A percentile compares a stretch with the other conserved stretches of the same genome.
Conservation (phyloP, 2,329 filamentous ascomycete species). For the Verticillium tricorpus region DNA sequence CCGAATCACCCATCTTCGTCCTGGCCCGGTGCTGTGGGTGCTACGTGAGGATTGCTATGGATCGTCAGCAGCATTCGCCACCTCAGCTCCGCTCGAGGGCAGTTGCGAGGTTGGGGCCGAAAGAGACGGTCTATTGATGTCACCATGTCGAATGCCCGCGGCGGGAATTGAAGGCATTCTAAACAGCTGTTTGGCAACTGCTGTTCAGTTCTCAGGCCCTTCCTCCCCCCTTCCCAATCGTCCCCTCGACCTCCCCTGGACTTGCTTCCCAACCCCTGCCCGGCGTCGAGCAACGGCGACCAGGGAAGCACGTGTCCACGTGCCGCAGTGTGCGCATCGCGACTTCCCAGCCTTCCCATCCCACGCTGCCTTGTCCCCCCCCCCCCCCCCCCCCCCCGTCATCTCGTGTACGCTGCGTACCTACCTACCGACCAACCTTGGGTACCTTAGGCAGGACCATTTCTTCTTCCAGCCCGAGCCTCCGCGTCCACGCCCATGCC, state of each 20-base stretch:
- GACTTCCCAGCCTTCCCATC: neutral
- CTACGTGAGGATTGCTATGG: neutral
- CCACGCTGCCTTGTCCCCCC: neutral
- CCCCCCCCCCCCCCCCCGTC: neutral
- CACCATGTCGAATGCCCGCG: too few species aligned
- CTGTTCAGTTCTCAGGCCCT: neutral
- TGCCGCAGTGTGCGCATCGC: conserved; percentile 1
- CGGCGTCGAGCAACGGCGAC: neutral
- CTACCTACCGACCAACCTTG: neutral
- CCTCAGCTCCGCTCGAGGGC: neutral
- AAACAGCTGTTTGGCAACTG: neutral
- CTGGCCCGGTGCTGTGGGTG: neutral
- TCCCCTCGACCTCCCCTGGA: neutral
- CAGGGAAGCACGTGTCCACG: conserved; percentile 4
- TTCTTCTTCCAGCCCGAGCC: neutral
- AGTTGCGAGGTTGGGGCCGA: neutral
- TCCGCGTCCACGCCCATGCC: neutral
- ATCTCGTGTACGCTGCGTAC: neutral
- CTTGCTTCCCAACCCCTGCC: neutral
- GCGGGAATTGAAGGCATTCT: neutral
- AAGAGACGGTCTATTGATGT: too few species aligned
- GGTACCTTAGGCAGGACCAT: neutral
- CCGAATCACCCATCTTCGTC: neutral
- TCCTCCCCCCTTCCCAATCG: neutral
- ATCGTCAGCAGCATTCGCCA: neutral